Evolutionary conservation across 106 monocot genomes (phyloP), one percentile per base, ranked within the genome.

Genomic region (Allium sativum): DNA sequence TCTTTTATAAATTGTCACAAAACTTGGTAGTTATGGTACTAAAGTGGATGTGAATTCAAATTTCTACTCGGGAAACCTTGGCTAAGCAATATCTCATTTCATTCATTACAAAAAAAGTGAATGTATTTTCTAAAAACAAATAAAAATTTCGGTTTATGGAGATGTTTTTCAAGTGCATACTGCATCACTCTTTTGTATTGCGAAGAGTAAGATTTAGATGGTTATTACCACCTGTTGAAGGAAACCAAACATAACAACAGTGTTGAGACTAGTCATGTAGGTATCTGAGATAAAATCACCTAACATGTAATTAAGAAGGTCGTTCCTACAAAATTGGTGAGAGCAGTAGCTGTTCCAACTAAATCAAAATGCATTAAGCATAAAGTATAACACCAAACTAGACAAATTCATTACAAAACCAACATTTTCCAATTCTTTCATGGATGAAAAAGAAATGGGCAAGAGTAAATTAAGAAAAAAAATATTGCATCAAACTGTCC

Each of bases 271-370:
- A 12, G 61, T 61, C 4, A 77, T 66, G 20, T 59, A 67, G 0
- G 55, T 31, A 50, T 77, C 77, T 0, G 77, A 66, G 42, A n/a
- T n/a, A 47, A 16, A 68, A 66, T 9, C 71, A 66, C 17, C 66
- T 58, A 12, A 59, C 15, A 10, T 7, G 77, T 68, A 8, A 71
- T 62, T 5, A 83, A 45, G 56, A 75, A 78, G 14, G 78, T 74
- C 0, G 75, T 61, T 16, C 83, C 83, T 50, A 69, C 51, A 61
- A 71, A 78, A 64, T 83, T 78, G 19, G 83, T 83, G 53, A 83
- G 48, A 18, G 58, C 50, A 42, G 64, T 83, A 5, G 83, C 45
- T 4, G 74, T 40, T 7, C 57, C 58, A 13, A 72, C 47, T 4
- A 67, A 14, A 11, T 58, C 51, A 42, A 67, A 72, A 62, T 83